These are phyloP conservation scores for Zelonia costaricensis DNA, from an alignment of 208 protist genomes.

Conservation along the genomic window DNA sequence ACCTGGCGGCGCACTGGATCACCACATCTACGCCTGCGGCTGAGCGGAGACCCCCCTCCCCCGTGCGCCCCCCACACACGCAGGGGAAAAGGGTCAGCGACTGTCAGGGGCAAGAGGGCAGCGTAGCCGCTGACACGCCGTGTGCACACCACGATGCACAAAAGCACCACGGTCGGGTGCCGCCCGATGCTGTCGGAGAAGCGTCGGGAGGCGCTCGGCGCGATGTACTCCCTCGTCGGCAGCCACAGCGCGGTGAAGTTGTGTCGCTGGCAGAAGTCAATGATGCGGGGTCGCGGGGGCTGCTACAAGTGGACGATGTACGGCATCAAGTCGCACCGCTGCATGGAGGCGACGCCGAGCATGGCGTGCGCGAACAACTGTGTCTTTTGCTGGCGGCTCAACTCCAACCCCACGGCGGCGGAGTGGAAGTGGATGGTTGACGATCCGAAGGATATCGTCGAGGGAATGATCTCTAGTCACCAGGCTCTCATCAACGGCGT, in stretches of 20 bases:
- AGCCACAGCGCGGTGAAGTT: conserved; percentile 97
- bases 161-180: conserved; percentile 11
- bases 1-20: too few relatives aligned
- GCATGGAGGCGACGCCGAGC: conserved; percentile 97
- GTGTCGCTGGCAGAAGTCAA: conserved; percentile 97
- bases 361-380: conserved; percentile 97
- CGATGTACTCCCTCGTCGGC: conserved; percentile 92
- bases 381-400: conserved; percentile 95
- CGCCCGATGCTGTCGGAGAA: conserved; percentile 83
- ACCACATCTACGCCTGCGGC: too few relatives aligned
- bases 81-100: too few relatives aligned
- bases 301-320: conserved; percentile 99
- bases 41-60: too few relatives aligned
- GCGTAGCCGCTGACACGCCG: too few relatives aligned
- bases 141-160: conserved; percentile 20
- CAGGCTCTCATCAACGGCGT: conserved; percentile 76
- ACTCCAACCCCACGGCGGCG: conserved; percentile 93
- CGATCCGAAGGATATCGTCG: conserved; percentile 82
- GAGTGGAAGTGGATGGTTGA: conserved; percentile 95
- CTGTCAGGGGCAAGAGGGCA: too few relatives aligned
- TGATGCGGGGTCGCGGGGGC: conserved; percentile 95
- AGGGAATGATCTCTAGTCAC: conserved; percentile 85
- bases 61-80: too few relatives aligned
- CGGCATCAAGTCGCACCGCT: conserved; percentile 94
- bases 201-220: conserved; percentile 57